Conservation (phyloP, 2,329 filamentous ascomycete species). For the Pseudogymnoascus sp. region DNA sequence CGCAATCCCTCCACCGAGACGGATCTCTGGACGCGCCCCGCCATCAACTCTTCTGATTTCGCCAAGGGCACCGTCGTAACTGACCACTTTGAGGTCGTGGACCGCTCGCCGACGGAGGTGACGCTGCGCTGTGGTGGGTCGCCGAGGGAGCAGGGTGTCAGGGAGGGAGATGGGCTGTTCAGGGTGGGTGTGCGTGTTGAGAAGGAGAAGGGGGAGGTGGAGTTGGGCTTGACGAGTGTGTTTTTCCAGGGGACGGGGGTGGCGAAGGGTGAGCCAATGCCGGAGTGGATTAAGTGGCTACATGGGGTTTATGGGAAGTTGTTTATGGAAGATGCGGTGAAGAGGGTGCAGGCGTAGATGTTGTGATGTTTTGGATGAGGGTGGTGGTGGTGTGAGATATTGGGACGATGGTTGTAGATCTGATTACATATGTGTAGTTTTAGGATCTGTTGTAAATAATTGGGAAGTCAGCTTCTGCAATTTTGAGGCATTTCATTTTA, state of each 20-base stretch:
- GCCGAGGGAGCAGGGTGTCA: slow-evolving; percentile 47
- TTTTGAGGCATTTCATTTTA: background rate
- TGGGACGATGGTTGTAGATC: background rate
- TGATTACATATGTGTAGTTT: background rate
- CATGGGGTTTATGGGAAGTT: slow-evolving; percentile 50
- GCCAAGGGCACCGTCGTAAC: slow-evolving; percentile 56
- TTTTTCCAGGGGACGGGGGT: slow-evolving; percentile 49
- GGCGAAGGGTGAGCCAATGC: slow-evolving; percentile 37
- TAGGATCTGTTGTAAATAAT: background rate
- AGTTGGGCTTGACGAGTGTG: slow-evolving; percentile 55
- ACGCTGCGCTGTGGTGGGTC: slow-evolving; percentile 59
- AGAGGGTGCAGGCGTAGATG: slow-evolving; percentile 23
- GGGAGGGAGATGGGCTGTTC: slow-evolving; percentile 58
- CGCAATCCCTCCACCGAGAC: slow-evolving; percentile 44
- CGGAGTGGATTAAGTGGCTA: slow-evolving; percentile 38
- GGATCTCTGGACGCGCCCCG: slow-evolving; percentile 53
- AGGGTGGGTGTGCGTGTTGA: slow-evolving; percentile 56
- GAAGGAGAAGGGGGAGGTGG: slow-evolving; percentile 51
- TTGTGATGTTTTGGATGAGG: background rate
- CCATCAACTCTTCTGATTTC: slow-evolving; percentile 50
- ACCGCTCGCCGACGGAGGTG: slow-evolving; percentile 52
- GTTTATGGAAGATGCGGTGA: slow-evolving; percentile 45
- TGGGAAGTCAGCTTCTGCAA: background rate
- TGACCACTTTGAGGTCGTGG: slow-evolving; percentile 65
- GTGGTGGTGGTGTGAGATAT: background rate